These are phyloP conservation scores for Pinus albicaulis DNA, from an alignment of 75 land plant species.

Conservation along the genomic window DNA sequence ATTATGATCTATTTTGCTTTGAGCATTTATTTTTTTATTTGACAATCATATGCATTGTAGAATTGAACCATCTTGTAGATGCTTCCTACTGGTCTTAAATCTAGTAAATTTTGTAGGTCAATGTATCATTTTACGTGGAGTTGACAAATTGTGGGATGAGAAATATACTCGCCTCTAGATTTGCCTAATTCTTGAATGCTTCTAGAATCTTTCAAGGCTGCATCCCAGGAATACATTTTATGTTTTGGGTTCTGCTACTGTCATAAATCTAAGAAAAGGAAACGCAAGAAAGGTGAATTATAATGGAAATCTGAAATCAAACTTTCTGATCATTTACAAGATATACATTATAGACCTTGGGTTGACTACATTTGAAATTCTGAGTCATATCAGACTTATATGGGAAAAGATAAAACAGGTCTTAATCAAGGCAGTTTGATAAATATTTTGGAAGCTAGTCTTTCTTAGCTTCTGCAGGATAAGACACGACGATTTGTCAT, in stretches of 20 bases:
- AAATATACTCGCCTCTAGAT: neutral
- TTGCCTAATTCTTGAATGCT: neutral
- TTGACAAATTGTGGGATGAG: neutral
- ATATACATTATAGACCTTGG: neutral
- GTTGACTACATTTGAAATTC: neutral
- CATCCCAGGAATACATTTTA: neutral
- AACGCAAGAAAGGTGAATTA: too few species aligned
- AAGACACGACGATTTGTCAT: too few species aligned
- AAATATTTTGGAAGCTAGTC: neutral
- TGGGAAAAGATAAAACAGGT: neutral
- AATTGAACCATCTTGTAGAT: neutral
- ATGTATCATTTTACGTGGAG: neutral
- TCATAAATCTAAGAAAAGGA: too few species aligned
- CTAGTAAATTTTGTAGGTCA: neutral
- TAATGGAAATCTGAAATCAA: too few species aligned
- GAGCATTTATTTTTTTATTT: neutral
- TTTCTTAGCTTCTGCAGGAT: neutral
- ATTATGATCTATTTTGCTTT: neutral
- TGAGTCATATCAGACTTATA: neutral
- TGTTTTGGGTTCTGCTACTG: neutral
- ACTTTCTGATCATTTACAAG: too few species aligned
- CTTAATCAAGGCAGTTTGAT: neutral
- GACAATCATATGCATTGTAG: conserved; percentile 7
- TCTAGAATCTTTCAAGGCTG: neutral
- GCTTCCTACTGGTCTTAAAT: neutral